Evolutionary conservation across 352 stramenopile species (phyloP).

Genomic region (Phytophthora pisi): DNA sequence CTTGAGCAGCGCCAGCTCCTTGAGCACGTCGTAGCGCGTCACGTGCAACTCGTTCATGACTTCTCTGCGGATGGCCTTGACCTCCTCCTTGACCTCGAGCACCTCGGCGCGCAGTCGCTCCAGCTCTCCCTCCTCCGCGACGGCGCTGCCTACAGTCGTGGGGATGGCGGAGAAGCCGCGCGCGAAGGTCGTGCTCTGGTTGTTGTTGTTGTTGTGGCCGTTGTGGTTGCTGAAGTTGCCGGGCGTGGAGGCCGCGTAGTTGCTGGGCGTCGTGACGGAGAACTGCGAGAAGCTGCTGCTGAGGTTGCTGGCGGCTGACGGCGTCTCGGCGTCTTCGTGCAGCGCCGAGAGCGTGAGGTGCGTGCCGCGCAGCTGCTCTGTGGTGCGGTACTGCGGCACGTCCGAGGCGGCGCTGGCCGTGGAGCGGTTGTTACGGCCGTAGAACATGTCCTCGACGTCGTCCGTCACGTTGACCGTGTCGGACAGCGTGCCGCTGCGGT

Average conservation of each 20-base stretch:
- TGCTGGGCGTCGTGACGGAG: constrained; percentile 30
- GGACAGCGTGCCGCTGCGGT: constrained; percentile 42
- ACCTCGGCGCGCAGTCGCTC: constrained; percentile 61
- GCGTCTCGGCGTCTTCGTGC: constrained; percentile 59
- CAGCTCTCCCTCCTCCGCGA: constrained; percentile 25
- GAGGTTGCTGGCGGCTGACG: constrained; percentile 40
- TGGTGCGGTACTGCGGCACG: constrained; percentile 55
- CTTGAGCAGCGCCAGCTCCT: constrained; percentile 83
- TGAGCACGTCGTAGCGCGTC: constrained; percentile 85
- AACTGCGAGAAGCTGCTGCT: constrained; percentile 47
- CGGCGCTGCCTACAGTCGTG: not conserved
- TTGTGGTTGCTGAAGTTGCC: constrained; percentile 8
- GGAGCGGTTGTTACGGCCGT: constrained; percentile 33
- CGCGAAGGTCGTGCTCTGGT: constrained; percentile 7
- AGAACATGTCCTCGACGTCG: constrained; percentile 78
- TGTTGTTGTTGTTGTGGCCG: not conserved
- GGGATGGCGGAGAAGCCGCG: constrained; percentile 20
- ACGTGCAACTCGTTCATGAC: constrained; percentile 88
- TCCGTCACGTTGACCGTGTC: constrained; percentile 55
- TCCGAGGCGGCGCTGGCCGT: constrained; percentile 13
- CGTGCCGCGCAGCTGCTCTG: constrained; percentile 52
- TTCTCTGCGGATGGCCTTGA: constrained; percentile 71
- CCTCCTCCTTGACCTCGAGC: constrained; percentile 65
- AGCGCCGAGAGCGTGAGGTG: constrained; percentile 50
- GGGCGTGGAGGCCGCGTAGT: constrained; percentile 28